Base-by-base conservation (phyloP, 306 rosid genomes). In the Cajanus cajan region DNA sequence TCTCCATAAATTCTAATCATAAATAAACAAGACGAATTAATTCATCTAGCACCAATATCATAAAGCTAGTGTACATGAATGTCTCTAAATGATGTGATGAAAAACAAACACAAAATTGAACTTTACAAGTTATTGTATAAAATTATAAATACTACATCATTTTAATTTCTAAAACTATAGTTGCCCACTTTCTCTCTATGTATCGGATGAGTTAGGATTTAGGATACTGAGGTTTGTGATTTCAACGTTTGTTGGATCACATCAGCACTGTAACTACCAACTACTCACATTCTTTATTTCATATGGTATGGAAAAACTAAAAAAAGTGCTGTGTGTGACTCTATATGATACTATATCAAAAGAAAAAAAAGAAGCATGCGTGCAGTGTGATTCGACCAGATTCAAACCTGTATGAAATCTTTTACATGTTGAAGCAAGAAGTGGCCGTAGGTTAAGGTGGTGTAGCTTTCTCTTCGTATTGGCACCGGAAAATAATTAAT, bases 401-500 rank as follows among this genome's bases (percentile, higher is more conserved):
- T 34, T 34, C 59, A 22, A 73, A 88, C 96, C 96, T 84, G 96
- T 31, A 91, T 51, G 74, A 89, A 88, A 8, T 82, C 72, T 64
- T 73, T 68, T 2, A 75, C 58, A 5, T 78, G 80, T 16, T 89
- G 90, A 71, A 90, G 78, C 77, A 92, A 16, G 77, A 89, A 90
- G 0, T 79, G 89, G 4, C 68, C 52, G 68, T 92, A 92, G 57
- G 55, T 22, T 10, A 79, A 28, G 61, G 76, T 40, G 15, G 75
- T 31, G 51, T 11, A 86, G 44, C 3, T 81, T 43, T 10, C 80
- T 66, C 89, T 82, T 82, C 93, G 80, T 3, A 83, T 14, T 50
- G 97, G 93, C 6, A 88, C 0, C 0, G 88, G 24, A 52, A 87
- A 92, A 66, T 92, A 92, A 28, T 92, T 89, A 63, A 92, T 18